These are phyloP conservation scores for Fusarium bulbicola DNA, from an alignment of 2,329 filamentous ascomycete genomes.

Conservation along the genomic window DNA sequence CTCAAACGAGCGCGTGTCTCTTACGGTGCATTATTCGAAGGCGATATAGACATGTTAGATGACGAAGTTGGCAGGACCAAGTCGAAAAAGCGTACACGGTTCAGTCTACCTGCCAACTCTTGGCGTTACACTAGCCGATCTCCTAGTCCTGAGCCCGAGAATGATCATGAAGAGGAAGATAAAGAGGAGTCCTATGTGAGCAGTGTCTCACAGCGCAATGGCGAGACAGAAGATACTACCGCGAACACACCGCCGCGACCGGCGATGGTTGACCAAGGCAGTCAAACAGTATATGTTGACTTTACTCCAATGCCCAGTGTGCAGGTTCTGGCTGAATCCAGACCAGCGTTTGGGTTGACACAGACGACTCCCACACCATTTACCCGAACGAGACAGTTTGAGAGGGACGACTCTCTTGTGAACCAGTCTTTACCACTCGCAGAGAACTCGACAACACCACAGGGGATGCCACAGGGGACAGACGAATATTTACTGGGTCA, in stretches of 20 bases:
- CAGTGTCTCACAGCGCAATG: neutral
- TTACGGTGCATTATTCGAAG: conserved; percentile 72
- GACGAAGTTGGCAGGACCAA: conserved; percentile 58
- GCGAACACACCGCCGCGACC: conserved; percentile 36
- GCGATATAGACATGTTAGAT: conserved; percentile 73
- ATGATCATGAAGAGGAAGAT: conserved; percentile 37
- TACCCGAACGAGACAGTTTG: conserved; percentile 32
- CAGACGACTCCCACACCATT: conserved; percentile 38
- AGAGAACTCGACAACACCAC: conserved; percentile 1
- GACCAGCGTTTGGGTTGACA: conserved; percentile 35
- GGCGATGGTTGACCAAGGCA: conserved; percentile 50
- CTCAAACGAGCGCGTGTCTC: conserved; percentile 76
- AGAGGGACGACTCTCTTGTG: conserved; percentile 4
- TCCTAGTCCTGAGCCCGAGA: conserved; percentile 71
- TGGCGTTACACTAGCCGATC: conserved; percentile 82
- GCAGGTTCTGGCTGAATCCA: conserved; percentile 43
- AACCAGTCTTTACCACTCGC: conserved; percentile 23
- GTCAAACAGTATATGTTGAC: conserved; percentile 46
- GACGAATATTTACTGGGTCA: conserved; percentile 20
- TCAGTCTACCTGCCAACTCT: conserved; percentile 69
- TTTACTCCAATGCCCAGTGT: conserved; percentile 42
- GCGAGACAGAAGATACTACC: conserved; percentile 14
- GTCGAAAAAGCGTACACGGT: conserved; percentile 72
- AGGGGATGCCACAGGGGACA: conserved; percentile 1
- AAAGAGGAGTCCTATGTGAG: neutral